Conservation (phyloP, 2,329 filamentous ascomycete genomes). For the Fusarium sp. region DNA sequence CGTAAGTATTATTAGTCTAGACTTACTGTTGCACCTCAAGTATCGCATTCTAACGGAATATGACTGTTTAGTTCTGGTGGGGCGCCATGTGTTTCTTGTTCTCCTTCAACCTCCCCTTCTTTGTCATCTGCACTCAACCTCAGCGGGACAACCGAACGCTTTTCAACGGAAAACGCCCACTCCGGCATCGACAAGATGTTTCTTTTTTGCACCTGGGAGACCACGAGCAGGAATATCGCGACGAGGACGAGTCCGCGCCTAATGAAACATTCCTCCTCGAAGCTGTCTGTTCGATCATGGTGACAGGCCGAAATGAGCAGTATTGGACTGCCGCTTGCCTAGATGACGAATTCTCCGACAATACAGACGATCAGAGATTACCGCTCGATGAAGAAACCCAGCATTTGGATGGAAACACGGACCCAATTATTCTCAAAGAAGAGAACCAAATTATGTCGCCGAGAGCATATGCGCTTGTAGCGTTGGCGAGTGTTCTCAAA, state of each 20-base stretch:
- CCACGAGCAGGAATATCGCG: neutral
- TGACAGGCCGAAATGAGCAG: constrained; percentile 8
- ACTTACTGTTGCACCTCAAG: too few relatives aligned
- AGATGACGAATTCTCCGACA: constrained; percentile 17
- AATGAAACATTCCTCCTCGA: constrained; percentile 6
- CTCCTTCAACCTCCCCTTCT: constrained; percentile 28
- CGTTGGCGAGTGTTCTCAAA: neutral
- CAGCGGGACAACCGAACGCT: constrained; percentile 7
- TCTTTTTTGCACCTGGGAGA: constrained; percentile 8
- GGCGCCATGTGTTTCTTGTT: constrained; percentile 21
- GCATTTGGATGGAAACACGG: neutral
- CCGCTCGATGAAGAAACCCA: neutral
- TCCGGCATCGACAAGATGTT: constrained; percentile 13
- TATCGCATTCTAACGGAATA: too few relatives aligned
- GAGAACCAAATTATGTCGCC: neutral
- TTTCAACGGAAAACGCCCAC: neutral
- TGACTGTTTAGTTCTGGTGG: too few relatives aligned
- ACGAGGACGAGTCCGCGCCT: neutral
- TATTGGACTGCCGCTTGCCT: constrained; percentile 26
- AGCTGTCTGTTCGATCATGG: constrained; percentile 10
- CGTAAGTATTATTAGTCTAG: too few relatives aligned
- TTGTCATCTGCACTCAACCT: neutral
- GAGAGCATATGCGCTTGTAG: constrained; percentile 21
- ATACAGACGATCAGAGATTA: neutral
- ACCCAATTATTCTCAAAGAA: constrained; percentile 15